Evolutionary conservation across 805 yeast genomes (phyloP).

Genomic region (Wickerhamomyces bisporus): DNA sequence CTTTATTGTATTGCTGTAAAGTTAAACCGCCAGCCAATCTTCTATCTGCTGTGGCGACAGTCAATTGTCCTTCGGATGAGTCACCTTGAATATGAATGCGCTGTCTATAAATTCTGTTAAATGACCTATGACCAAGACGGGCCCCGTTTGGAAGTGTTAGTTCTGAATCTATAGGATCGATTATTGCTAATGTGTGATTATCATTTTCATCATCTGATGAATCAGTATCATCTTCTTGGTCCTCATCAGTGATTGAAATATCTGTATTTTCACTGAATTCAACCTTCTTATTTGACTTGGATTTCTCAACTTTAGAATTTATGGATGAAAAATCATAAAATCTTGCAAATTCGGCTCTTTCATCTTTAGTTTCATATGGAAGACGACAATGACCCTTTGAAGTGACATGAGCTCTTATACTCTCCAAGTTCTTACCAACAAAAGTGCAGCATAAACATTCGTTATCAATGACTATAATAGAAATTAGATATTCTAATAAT

Average conservation of each 20-base stretch:
- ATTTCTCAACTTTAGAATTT: conserved; percentile 35
- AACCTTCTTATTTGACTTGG: conserved; percentile 23
- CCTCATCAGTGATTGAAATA: conserved; percentile 28
- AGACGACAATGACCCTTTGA: conserved; percentile 83
- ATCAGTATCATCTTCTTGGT: conserved; percentile 19
- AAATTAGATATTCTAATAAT: conserved; percentile 67
- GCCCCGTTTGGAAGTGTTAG: conserved; percentile 73
- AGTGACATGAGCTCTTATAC: conserved; percentile 84
- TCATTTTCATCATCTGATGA: conserved; percentile 19
- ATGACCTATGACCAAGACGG: conserved; percentile 75
- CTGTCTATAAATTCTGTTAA: conserved; percentile 69
- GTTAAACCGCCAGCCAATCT: conserved; percentile 53
- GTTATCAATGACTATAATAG: conserved; percentile 77
- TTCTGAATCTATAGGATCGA: conserved; percentile 57
- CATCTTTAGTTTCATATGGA: conserved; percentile 81
- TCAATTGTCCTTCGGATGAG: conserved; percentile 59
- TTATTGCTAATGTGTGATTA: conserved; percentile 31
- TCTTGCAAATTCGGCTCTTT: conserved; percentile 66
- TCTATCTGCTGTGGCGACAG: conserved; percentile 74
- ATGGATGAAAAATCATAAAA: conserved; percentile 82
- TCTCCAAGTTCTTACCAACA: conserved; percentile 79
- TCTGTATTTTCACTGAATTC: conserved; percentile 29
- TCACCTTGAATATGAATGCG: conserved; percentile 40
- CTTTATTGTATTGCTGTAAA: conserved; percentile 51
- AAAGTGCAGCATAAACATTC: conserved; percentile 78